Evolutionary conservation across 768 basidiomycete species (phyloP), one percentile per base, ranked within the genome.

Genomic region (Nidula microcarpa): DNA sequence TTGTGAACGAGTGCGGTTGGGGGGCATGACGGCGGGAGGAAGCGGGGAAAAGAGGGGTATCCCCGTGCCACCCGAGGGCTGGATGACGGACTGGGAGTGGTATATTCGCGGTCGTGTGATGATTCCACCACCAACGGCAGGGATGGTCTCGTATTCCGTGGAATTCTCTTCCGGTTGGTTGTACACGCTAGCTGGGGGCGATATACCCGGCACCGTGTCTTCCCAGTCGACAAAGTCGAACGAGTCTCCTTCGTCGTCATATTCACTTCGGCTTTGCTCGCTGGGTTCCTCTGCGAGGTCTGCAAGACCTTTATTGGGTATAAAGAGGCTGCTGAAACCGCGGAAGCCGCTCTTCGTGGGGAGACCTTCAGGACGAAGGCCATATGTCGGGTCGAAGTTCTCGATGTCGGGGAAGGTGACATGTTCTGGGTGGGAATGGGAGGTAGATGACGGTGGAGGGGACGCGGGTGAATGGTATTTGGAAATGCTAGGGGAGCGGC

Each of bases 341-440:
- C 79, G 77, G 67, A 95, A 97, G 3, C 85, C 80, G 55, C 87
- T 87, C 70, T 93, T 95, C 1, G 81, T 79, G 0, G 94, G 94
- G 1, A 96, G 74, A 1, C 91, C 90, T 63, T 98, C 95, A 0
- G 94, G 93, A 23, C 96, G 87, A 10, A 98, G 74, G 13, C 96
- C 96, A 63, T 99, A 98, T 0, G 96, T 98, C 0, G 94, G 96
- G 62, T 98, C 96, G 67, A 91, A 97, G 55, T 90, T 86, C 70
- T 97, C 94, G 33, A 94, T 63, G 23, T 76, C 75, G 5, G 72
- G 68, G 52, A 68, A 65, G 50, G 72, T 62, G 37, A 51, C 51
- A 33, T 59, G 61, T 48, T 74, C 73, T 33, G 62, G 63, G 52
- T 67, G 68, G 7, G 62, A 61, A 64, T 17, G 65, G 4, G 67